These are phyloP conservation scores for Eucalyptus dawsonii DNA, from an alignment of 345 rosid species.

Conservation along the genomic window DNA sequence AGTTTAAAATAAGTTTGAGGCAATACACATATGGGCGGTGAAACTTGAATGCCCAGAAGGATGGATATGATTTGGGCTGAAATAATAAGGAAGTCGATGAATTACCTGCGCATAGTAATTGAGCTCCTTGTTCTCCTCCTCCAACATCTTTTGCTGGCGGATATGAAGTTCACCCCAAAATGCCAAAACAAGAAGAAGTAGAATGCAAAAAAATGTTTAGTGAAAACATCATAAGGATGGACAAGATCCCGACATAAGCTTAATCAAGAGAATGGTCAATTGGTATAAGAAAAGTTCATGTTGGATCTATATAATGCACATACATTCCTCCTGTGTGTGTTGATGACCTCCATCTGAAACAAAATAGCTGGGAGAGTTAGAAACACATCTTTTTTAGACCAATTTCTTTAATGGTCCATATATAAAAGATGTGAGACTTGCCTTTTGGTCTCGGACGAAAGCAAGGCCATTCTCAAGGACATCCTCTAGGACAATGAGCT, in stretches of 20 bases:
- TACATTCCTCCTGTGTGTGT: slow-evolving; percentile 31
- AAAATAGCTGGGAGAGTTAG: neutral
- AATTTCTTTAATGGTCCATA: neutral
- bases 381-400: neutral
- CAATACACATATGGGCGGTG: neutral
- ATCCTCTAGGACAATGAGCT: slow-evolving; percentile 46
- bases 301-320: neutral
- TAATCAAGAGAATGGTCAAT: neutral
- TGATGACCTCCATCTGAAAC: slow-evolving; percentile 23
- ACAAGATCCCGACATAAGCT: neutral
- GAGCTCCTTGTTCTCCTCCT: neutral
- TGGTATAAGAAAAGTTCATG: neutral
- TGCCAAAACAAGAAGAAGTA: neutral
- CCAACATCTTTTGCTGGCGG: neutral
- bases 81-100: neutral
- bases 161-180: neutral
- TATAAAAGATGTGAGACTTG: neutral
- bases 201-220: neutral
- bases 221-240: neutral
- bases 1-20: neutral
- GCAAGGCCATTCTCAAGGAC: slow-evolving; percentile 60
- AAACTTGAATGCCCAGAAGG: neutral
- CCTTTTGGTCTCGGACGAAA: slow-evolving; percentile 41
- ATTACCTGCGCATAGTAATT: neutral
- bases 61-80: neutral